phyloP scores from a whole-genome alignment of 495 filamentous ascomycete species.

The Neurospora sp. region DNA sequence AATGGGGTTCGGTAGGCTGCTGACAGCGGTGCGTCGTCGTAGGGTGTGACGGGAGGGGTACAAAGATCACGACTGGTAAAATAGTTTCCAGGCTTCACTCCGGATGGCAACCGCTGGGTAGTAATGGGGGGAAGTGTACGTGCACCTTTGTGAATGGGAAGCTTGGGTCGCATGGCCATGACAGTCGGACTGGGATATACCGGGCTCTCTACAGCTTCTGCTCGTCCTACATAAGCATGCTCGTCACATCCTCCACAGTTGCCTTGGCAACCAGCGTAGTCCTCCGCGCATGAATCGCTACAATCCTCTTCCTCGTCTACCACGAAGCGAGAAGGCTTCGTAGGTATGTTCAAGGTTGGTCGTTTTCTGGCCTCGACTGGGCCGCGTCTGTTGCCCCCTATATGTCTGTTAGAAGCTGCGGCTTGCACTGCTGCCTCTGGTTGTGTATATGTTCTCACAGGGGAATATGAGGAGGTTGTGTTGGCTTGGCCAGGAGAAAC shows the following conservation, averaged over 20 bases:
- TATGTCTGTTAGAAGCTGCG: neutral
- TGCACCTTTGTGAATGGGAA: slow-evolving; percentile 10
- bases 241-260: slow-evolving; percentile 5
- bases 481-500: neutral
- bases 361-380: neutral
- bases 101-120: slow-evolving; percentile 2
- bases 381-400: neutral
- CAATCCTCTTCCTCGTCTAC: neutral
- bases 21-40: slow-evolving; percentile 6
- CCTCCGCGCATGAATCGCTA: neutral
- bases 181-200: slow-evolving; percentile 7
- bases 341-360: neutral
- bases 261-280: slow-evolving; percentile 1
- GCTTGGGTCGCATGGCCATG: slow-evolving; percentile 8
- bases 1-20: neutral
- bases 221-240: neutral
- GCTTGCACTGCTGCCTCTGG: neutral
- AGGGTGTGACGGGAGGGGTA: slow-evolving; percentile 13
- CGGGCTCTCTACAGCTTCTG: slow-evolving; percentile 2
- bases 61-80: slow-evolving; percentile 11
- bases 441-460: neutral
- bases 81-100: slow-evolving; percentile 10
- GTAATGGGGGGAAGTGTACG: slow-evolving; percentile 5
- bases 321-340: neutral
- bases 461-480: neutral